Conservation (phyloP, 2,329 filamentous ascomycete genomes). For the Arthrobotrys sinensis region DNA sequence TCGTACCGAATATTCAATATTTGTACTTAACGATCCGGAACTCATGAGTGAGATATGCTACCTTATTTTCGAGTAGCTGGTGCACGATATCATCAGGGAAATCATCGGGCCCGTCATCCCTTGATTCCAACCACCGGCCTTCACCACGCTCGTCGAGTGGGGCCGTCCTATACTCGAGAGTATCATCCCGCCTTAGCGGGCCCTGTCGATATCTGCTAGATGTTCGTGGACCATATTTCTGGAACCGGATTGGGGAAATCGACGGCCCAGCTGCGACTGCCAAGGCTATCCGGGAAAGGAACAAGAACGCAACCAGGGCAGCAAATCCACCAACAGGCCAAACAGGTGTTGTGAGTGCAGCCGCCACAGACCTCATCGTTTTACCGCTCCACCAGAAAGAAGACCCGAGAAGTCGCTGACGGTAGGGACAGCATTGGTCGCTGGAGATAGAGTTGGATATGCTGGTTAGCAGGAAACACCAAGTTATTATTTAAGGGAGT, state of each 20-base stretch:
- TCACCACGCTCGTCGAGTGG: constrained; percentile 1
- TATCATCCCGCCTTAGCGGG: neutral
- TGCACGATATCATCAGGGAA: constrained; percentile 40
- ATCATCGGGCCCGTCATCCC: constrained; percentile 15
- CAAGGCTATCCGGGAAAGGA: constrained; percentile 38
- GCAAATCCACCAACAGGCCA: constrained; percentile 13
- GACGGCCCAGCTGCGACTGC: constrained; percentile 22
- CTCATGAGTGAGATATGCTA: neutral
- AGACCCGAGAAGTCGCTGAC: constrained; percentile 17
- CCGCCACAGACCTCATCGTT: constrained; percentile 47
- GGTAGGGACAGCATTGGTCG: constrained; percentile 47
- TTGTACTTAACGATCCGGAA: neutral
- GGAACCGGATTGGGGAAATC: constrained; percentile 34
- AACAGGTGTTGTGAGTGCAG: constrained; percentile 32
- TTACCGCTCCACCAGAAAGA: constrained; percentile 42
- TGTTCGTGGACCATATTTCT: constrained; percentile 39
- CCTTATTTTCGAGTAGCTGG: constrained; percentile 52
- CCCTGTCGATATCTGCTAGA: neutral
- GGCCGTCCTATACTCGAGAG: neutral
- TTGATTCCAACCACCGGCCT: constrained; percentile 10
- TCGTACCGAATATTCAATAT: constrained; percentile 1
- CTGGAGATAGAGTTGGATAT: constrained; percentile 20
- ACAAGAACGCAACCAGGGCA: constrained; percentile 30
- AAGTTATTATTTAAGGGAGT: neutral
- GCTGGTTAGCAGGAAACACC: neutral